Percentiles rank a stretch among this genome's conserved stretches.
These are phyloP conservation scores for Starmerella tilneyi DNA, from an alignment of 805 yeast genomes.

Conservation along the genomic window DNA sequence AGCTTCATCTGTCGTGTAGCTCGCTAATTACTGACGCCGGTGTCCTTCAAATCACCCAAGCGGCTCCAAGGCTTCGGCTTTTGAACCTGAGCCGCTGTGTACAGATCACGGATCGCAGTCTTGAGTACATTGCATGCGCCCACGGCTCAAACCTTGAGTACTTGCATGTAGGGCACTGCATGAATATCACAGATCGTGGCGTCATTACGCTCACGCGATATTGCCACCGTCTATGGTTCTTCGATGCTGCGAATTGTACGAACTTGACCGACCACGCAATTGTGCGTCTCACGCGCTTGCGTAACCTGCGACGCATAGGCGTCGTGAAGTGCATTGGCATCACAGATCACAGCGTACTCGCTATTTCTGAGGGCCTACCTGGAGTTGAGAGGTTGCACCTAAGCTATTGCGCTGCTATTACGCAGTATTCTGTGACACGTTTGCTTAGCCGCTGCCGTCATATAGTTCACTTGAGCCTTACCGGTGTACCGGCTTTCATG, in stretches of 20 bases:
- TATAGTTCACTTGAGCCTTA: conserved; percentile 79
- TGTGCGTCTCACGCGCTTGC: conserved; percentile 61
- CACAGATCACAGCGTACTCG: conserved; percentile 68
- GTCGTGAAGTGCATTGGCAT: conserved; percentile 82
- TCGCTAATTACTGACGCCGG: conserved; percentile 67
- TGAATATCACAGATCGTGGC: conserved; percentile 79
- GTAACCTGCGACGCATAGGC: conserved; percentile 80
- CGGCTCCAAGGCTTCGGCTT: conserved; percentile 80
- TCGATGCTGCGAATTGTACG: conserved; percentile 89
- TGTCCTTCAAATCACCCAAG: conserved; percentile 55
- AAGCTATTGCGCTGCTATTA: conserved; percentile 75
- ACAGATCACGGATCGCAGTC: conserved; percentile 70
- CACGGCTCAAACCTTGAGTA: conserved; percentile 76
- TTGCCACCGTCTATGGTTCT: conserved; percentile 80
- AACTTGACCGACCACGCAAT: conserved; percentile 79
- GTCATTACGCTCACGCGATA: conserved; percentile 60
- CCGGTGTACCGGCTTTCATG: conserved; percentile 85
- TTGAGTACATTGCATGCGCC: conserved; percentile 53
- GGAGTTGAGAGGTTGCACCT: conserved; percentile 84
- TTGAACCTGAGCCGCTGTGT: conserved; percentile 83
- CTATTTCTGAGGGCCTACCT: conserved; percentile 46
- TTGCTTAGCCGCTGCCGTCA: conserved; percentile 72
- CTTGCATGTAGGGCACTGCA: conserved; percentile 89
- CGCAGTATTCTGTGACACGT: conserved; percentile 65
- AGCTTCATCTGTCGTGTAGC: conserved; percentile 79